Base-by-base conservation (phyloP, 371 early-diverging fungal genomes). In the Mortierella sp. region DNA sequence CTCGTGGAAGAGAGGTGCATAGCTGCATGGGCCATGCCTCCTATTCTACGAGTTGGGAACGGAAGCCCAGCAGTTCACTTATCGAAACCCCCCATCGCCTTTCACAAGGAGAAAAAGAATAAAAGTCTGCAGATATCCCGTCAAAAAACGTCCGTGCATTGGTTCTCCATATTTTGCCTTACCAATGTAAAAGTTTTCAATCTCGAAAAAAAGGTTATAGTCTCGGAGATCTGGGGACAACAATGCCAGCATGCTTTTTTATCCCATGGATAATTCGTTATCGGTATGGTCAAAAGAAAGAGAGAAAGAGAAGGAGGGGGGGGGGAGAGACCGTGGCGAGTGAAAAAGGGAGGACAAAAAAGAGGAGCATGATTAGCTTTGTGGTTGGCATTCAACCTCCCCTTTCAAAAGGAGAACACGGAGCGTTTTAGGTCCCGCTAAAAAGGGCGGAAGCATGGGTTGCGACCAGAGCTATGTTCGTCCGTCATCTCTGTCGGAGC, bases 121-220 rank as follows among this genome's bases (percentile, higher is more conserved):
- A n/a, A n/a, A 9, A 37, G 37, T 37, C 37, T 37, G 37, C 37
- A 37, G 37, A 37, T 37, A 9, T 37, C 37, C 37, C 37, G 37
- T n/a, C n/a, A 9, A 37, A 37, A 3, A 9, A 37, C 9, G 37
- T 37, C 37, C 37, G 37, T 37, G 37, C 37, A 37, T 37, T 37
- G 37, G 37, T 37, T 37, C 9, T 37, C 37, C 21, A 21, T 19
- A 14, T 60, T 21, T 7, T 30, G 25, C 47, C 68, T 74, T 82
- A 88, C 90, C 90, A 29, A 89, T 83, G 74, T 81, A 89, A 68
- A 89, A 90, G 73, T 89, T 89, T 53, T 86, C 84, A 0, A 86
- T 80, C 70, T 90, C 90, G 25, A 87, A 82, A 60, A 83, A 64
- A 9, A 84, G 64, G 55, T 85, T 62, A 51, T 88, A 86, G 58